These are phyloP conservation scores for Peronospora belbahrii DNA, from an alignment of 352 stramenopile species.

Conservation along the genomic window DNA sequence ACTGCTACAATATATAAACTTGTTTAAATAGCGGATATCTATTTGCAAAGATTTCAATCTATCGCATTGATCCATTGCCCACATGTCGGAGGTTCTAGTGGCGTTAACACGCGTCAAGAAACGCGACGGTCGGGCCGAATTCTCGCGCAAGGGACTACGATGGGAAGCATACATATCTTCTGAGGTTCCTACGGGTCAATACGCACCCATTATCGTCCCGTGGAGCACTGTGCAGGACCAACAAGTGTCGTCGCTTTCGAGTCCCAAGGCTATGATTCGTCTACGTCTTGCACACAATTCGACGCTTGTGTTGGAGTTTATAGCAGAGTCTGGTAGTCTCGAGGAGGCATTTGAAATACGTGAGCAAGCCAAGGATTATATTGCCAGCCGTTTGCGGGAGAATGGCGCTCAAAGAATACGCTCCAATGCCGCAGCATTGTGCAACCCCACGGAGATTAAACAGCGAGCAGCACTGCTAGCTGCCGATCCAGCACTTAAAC, in stretches of 20 bases:
- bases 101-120: constrained; percentile 74
- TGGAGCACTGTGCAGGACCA: constrained; percentile 74
- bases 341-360: constrained; percentile 62
- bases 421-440: constrained; percentile 44
- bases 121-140: constrained; percentile 56
- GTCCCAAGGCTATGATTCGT: constrained; percentile 76
- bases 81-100: constrained; percentile 32
- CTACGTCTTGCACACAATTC: constrained; percentile 56
- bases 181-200: constrained; percentile 7
- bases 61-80: neutral
- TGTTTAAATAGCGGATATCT: neutral
- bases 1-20: neutral
- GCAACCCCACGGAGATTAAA: constrained; percentile 76
- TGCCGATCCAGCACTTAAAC: constrained; percentile 67
- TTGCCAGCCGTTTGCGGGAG: constrained; percentile 42
- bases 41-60: neutral
- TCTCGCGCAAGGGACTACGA: constrained; percentile 46
- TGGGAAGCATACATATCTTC: constrained; percentile 44
- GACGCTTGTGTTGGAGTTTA: constrained; percentile 67
- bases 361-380: constrained; percentile 64
- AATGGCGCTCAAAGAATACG: constrained; percentile 32
- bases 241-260: constrained; percentile 68
- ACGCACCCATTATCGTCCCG: constrained; percentile 44
- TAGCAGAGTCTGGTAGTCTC: constrained; percentile 34
- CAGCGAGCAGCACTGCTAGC: constrained; percentile 70